Base-by-base conservation (phyloP, 805 yeast species). In the Pichia occidentalis region DNA sequence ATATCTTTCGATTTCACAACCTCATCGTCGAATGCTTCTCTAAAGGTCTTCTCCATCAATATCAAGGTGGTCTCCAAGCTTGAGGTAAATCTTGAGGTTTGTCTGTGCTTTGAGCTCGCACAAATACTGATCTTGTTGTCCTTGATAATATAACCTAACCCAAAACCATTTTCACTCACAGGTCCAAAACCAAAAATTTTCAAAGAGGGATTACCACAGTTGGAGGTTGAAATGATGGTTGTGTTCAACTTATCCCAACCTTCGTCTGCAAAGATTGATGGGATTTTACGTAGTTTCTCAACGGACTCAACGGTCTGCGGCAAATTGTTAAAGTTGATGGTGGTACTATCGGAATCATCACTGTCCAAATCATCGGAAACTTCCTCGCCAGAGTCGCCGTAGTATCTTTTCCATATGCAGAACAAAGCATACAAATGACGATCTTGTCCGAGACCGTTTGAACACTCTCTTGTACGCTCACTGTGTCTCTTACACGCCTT, bases 151-250 rank as follows among this genome's bases (percentile, higher is more conserved):
- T 87, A 87, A 4, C 95, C 95, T 25, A 87, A 72, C n/a, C 96
- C 96, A 59, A 81, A 86, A 3, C 97, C 97, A 53, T 85, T 88
- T 33, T 86, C 81, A 11, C 82, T 70, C 2, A 86, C 88, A 3
- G 97, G 96, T 4, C 95, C 94, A 53, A 87, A 87, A 0, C 97
- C 97, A 64, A 87, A 87, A 34, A 81, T 67, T 45, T 82, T 78
- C 40, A 87, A 67, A 1, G 95, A 82, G 5, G 95, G 95, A 56
- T 87, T 87, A 26, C 96, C 96, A 64, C 97, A 87, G 59, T 87
- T 87, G 13, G 88, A 78, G 5, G 92, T 83, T 11, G 94, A 83
- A 19, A 87, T 64, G 16, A 86, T 71, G 5, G 90, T 81, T 48
- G 79, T 83, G 60, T 85, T 85, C 42, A 87, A 62, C 53, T 77